Evolutionary conservation across 768 basidiomycete genomes (phyloP).

Genomic region (Trametes cingulata): DNA sequence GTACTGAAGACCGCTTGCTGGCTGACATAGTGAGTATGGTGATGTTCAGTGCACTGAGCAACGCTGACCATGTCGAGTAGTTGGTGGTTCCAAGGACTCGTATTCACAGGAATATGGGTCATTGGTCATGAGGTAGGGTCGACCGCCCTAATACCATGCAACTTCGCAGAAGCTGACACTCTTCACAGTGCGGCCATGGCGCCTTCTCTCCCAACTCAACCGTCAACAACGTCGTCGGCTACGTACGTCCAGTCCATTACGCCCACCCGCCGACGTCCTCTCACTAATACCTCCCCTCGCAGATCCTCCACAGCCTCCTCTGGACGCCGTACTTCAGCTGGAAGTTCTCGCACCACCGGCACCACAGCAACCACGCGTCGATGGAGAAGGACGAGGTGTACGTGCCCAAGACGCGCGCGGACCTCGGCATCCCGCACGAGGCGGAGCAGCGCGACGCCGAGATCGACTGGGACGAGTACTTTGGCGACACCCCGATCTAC

Average conservation of each 20-base stretch:
- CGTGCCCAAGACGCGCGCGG: slow-evolving; percentile 59
- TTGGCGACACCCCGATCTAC: slow-evolving; percentile 63
- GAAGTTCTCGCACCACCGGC: slow-evolving; percentile 68
- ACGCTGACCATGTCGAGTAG: slow-evolving; percentile 12
- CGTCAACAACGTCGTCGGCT: slow-evolving; percentile 54
- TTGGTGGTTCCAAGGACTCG: slow-evolving; percentile 62
- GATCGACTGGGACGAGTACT: slow-evolving; percentile 55
- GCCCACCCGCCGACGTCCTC: slow-evolving; percentile 14
- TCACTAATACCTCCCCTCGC: not conserved
- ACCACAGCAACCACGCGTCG: slow-evolving; percentile 72
- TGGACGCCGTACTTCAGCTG: slow-evolving; percentile 65
- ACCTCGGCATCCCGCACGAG: slow-evolving; percentile 50
- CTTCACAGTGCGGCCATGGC: slow-evolving; percentile 47
- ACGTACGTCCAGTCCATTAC: slow-evolving; percentile 19
- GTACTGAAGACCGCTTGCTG: slow-evolving; percentile 31
- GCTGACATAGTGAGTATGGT: slow-evolving; percentile 40
- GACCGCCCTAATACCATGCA: not conserved
- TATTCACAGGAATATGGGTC: slow-evolving; percentile 63
- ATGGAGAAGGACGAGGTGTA: slow-evolving; percentile 81
- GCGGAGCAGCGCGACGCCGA: slow-evolving; percentile 28
- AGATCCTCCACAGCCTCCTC: slow-evolving; percentile 39
- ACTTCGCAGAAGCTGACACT: not conserved
- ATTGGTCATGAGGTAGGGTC: slow-evolving; percentile 56
- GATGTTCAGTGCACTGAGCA: too few species aligned
- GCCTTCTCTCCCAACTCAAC: slow-evolving; percentile 46